Conservation (phyloP, 768 basidiomycete species). For the Calocybe indica region DNA sequence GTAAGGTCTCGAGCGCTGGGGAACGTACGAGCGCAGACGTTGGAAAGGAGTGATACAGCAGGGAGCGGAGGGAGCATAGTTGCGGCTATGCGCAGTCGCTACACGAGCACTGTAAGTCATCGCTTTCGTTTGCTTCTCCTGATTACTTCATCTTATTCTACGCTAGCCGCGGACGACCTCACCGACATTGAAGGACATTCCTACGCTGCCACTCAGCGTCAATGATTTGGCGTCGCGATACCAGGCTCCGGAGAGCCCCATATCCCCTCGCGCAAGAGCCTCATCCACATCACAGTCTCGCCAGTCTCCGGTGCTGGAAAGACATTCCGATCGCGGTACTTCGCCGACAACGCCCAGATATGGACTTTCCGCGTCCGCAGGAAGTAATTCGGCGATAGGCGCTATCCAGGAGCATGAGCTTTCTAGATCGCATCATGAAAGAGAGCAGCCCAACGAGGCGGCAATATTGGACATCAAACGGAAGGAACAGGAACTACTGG, state of each 20-base stretch:
- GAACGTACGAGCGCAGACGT: conserved; percentile 11
- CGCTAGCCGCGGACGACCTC: conserved; percentile 44
- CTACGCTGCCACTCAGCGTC: conserved; percentile 59
- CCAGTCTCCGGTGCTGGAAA: no score
- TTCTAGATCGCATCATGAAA: no score
- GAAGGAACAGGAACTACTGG: conserved; percentile 47
- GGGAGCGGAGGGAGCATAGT: conserved; percentile 55
- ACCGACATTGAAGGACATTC: conserved; percentile 55
- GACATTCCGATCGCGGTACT: conserved; percentile 3
- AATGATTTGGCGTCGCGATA: conserved; percentile 60
- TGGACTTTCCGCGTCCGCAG: conserved; percentile 15
- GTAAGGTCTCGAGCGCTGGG: conserved; percentile 17
- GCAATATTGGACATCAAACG: conserved; percentile 31
- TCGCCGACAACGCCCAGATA: conserved; percentile 7
- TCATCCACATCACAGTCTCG: conserved; percentile 21
- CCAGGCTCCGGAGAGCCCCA: conserved; percentile 35
- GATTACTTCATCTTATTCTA: conserved; percentile 3
- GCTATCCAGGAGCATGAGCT: no score
- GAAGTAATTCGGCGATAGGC: conserved; percentile 16
- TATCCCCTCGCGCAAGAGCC: conserved; percentile 32
- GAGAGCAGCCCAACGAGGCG: no score
- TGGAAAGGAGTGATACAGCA: conserved; percentile 50
- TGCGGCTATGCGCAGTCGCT: conserved; percentile 63
- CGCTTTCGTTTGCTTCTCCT: conserved; percentile 2
- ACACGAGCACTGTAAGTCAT: conserved; percentile 46